Evolutionary conservation across 345 rosid species (phyloP).

Genomic region (Melastoma malabathricum): DNA sequence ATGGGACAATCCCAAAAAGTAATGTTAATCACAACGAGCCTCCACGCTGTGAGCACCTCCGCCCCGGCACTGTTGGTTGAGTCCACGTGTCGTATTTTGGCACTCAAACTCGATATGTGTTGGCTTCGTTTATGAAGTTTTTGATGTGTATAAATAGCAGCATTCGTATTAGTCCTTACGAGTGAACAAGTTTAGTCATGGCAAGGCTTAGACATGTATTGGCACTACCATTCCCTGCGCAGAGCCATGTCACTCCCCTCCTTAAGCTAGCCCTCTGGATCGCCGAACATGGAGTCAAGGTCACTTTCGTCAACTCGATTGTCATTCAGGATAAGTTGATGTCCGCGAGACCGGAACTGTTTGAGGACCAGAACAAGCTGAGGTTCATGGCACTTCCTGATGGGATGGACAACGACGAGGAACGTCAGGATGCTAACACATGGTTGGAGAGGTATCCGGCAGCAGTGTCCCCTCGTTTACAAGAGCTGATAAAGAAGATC

Average conservation of each 20-base stretch:
- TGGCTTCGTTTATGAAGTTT: too few relatives aligned
- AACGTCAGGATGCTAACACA: constrained; percentile 7
- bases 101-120: too few relatives aligned
- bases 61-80: too few relatives aligned
- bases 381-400: constrained; percentile 13
- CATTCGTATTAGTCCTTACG: too few relatives aligned
- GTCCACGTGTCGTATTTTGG: too few relatives aligned
- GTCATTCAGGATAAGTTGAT: background rate
- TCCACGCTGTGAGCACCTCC: too few relatives aligned
- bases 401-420: constrained; percentile 13
- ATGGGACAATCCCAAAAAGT: too few relatives aligned
- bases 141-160: too few relatives aligned
- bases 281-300: constrained; percentile 20
- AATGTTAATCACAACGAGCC: too few relatives aligned
- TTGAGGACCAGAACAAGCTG: background rate
- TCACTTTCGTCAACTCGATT: constrained; percentile 17
- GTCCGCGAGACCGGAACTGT: constrained; percentile 1
- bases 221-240: constrained; percentile 19
- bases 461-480: constrained; percentile 15
- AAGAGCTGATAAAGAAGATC: constrained; percentile 9
- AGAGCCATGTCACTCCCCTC: constrained; percentile 23
- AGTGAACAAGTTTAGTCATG: background rate
- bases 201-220: constrained; percentile 12
- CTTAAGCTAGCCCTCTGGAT: constrained; percentile 21
- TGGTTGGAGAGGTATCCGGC: background rate